phyloP scores from a whole-genome alignment of 2,329 filamentous ascomycete genomes.

The Penicillium frequentans region DNA sequence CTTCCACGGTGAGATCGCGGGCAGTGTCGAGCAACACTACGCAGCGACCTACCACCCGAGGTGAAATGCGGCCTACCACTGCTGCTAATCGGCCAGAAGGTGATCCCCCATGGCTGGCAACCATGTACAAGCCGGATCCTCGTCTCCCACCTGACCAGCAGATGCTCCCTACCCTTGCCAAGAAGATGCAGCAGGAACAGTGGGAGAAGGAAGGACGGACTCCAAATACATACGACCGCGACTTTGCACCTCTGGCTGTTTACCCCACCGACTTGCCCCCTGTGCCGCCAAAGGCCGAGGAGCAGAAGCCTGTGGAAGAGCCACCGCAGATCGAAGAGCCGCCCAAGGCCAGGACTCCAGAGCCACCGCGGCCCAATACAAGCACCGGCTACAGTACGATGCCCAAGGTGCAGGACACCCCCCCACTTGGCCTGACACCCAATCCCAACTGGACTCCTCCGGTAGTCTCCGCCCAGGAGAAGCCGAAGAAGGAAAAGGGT shows the following conservation, averaged over 20 bases:
- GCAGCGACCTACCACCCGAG: slow-evolving; percentile 63
- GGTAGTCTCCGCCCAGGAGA: slow-evolving; percentile 55
- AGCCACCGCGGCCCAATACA: slow-evolving; percentile 38
- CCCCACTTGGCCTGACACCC: slow-evolving; percentile 35
- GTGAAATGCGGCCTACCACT: slow-evolving; percentile 54
- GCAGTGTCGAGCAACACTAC: slow-evolving; percentile 36
- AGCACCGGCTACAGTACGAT: slow-evolving; percentile 53
- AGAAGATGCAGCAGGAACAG: slow-evolving; percentile 85
- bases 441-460: slow-evolving; percentile 43
- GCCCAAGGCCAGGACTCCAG: slow-evolving; percentile 32
- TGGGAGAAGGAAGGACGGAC: slow-evolving; percentile 92
- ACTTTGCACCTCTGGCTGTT: slow-evolving; percentile 75
- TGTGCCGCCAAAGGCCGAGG: slow-evolving; percentile 15
- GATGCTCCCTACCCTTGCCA: slow-evolving; percentile 89
- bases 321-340: slow-evolving; percentile 12
- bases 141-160: slow-evolving; percentile 93
- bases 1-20: slow-evolving; percentile 36
- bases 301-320: slow-evolving; percentile 7
- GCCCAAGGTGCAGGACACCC: slow-evolving; percentile 45
- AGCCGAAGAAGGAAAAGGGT: slow-evolving; percentile 51
- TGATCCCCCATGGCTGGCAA: slow-evolving; percentile 91
- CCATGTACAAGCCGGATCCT: slow-evolving; percentile 93
- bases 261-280: slow-evolving; percentile 35
- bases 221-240: slow-evolving; percentile 79
- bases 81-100: slow-evolving; percentile 76